Evolutionary conservation across 73 alveolate genomes (phyloP).

Genomic region (Symbiodinium pilosum): DNA sequence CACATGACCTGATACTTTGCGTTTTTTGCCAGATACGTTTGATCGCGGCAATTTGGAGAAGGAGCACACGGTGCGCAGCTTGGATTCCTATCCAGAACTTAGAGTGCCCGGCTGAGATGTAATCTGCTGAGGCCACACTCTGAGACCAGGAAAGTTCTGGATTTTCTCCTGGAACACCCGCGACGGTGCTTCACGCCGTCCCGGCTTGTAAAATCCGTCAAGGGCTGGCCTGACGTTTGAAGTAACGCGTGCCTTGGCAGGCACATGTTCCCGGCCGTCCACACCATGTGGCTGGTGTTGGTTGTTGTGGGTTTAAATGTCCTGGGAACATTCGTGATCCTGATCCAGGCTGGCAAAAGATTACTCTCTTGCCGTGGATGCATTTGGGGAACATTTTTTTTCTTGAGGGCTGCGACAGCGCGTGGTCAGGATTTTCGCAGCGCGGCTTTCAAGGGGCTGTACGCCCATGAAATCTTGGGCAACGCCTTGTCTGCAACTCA

Average conservation of each 20-base stretch:
- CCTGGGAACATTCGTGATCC: conserved; percentile 37
- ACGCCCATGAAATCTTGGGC: conserved; percentile 46
- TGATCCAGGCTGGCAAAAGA: conserved; percentile 70
- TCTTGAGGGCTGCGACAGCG: not conserved
- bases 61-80: not conserved
- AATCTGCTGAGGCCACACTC: conserved; percentile 44
- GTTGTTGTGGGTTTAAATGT: conserved; percentile 70
- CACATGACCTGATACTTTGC: no score
- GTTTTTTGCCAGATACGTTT: not conserved
- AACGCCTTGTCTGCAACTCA: conserved; percentile 49
- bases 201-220: not conserved
- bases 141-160: conserved; percentile 60
- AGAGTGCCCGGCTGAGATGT: no score
- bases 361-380: no score
- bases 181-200: conserved; percentile 58
- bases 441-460: conserved; percentile 65
- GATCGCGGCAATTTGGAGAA: not conserved
- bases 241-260: not conserved
- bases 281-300: conserved; percentile 88
- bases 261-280: conserved; percentile 94
- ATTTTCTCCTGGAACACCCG: conserved; percentile 77
- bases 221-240: not conserved
- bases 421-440: conserved; percentile 47
- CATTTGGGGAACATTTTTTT: not conserved
- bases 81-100: no score